Evolutionary conservation across 2,329 filamentous ascomycete genomes (phyloP), one percentile per base, ranked within the genome.

Genomic region (Exophiala spinifera): DNA sequence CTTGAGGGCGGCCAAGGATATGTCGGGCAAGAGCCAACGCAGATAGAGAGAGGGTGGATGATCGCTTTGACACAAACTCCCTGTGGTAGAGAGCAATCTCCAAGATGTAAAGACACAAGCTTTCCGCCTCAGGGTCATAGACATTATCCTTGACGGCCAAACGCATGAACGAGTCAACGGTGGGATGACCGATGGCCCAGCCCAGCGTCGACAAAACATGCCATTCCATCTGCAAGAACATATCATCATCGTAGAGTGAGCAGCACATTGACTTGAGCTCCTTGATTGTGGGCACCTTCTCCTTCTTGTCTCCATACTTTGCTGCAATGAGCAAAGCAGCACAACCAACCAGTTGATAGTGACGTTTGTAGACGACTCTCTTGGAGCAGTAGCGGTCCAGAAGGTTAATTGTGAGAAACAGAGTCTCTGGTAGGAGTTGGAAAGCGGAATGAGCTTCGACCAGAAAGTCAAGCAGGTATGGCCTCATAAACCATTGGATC

Each of bases 171-270:
- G 87, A 89, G 73, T 97, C 92, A 62, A 96, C 89, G 23, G 94
- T 97, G 1, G 94, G 91, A 74, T 97, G 92, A 51, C 94, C 94
- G 63, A 99, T 88, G 63, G 87, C 85, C 94, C 94, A 99, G 70
- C 95, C 90, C 56, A 99, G 82, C 1, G 94, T 99, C 75, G 96
- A 95, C 65, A 99, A 82, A 34, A 99, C 92, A 72, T 99, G 94
- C 91, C 95, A 97, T 77, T 99, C 94, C 94, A 99, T 99, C 74
- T 99, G 94, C 10, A 91, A 92, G 76, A 99, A 99, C 94, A 99
- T 99, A 76, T 96, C 92, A 46, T 96, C 91, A 67, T 99, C 94
- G 75, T 99, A 99, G 36, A 97, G 82, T 34, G 89, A 91, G 75
- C 94, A 97, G 81, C 94, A 99, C 94, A 99, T 97, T 64, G 92